Base-by-base conservation (phyloP, 164 flowering plant species). In the Dillenia turbinata region DNA sequence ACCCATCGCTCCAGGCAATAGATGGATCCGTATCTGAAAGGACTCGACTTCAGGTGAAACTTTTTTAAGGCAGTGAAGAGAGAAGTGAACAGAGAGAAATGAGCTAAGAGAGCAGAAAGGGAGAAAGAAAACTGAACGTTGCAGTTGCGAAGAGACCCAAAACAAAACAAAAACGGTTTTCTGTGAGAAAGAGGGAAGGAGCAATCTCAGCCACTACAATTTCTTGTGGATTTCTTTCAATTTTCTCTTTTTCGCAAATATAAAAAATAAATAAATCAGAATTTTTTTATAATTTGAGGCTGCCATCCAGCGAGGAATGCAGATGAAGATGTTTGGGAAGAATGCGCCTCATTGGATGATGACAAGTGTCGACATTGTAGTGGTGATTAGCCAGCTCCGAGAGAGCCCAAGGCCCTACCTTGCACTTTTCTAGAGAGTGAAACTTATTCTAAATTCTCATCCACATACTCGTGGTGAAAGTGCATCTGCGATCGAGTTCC, bases 201-300 rank as follows among this genome's bases (percentile, higher is more conserved):
- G 65, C 57, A 85, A 81, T 77, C 77, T 76, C 75, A 78, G 90
- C 90, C 90, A 85, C 90, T 62, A 81, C 45, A 64, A 69, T 70
- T 75, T 69, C 43, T 24, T 22, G 61, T 56, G 63, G 68, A 69
- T 74, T 73, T 66, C 47, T 62, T 70, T 75, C 52, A 52, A 10
- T 58, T 62, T 55, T 55, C 40, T 33, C 40, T 33, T 33, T 33
- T 33, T 0, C n/a, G 13, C 22, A 11, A 10, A 24, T 10, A 9
- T 0, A 14, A n/a, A 19, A 63, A 63, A 72, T 56, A 9, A 16
- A 9, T 19, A 51, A 63, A 65, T 61, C 59, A 47, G 45, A 22
- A 47, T 40, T 44, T 55, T 52, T 64, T 62, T 46, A 47, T 9
- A 33, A 63, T 72, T 81, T 71, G 86, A 80, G 86, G 89, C 85